Evolutionary conservation across 2,329 filamentous ascomycete genomes (phyloP).

Genomic region (Ascochyta fabae): DNA sequence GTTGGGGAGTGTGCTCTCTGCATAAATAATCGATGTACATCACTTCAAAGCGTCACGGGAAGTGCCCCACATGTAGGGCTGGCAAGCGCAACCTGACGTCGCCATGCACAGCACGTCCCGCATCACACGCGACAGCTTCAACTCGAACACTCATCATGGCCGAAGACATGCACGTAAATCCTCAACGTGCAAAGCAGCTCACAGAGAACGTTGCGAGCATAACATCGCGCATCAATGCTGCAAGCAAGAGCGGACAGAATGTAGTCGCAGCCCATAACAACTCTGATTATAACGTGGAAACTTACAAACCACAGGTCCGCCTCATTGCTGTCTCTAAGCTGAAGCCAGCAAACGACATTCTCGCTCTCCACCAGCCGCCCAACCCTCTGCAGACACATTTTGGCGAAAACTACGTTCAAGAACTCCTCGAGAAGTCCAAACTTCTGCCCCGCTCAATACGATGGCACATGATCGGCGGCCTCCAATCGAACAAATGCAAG

Average conservation of each 20-base stretch:
- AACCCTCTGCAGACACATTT: conserved; percentile 71
- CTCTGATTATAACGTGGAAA: not conserved
- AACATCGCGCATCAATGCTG: conserved; percentile 50
- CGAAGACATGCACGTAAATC: conserved; percentile 50
- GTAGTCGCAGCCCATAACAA: conserved; percentile 22
- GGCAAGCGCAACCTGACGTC: conserved; percentile 29
- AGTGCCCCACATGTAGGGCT: conserved; percentile 17
- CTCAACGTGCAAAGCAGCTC: conserved; percentile 54
- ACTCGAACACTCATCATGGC: conserved; percentile 36
- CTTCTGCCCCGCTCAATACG: conserved; percentile 77
- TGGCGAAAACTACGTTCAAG: conserved; percentile 89
- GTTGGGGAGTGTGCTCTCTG: too few relatives aligned
- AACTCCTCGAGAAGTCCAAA: conserved; percentile 83
- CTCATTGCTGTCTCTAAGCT: conserved; percentile 96
- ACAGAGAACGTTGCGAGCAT: conserved; percentile 54
- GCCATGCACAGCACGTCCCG: conserved; percentile 7
- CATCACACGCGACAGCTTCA: conserved; percentile 18
- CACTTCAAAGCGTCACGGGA: not conserved
- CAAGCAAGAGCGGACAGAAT: conserved; percentile 41
- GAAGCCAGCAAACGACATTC: conserved; percentile 89
- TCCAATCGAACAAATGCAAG: conserved; percentile 95
- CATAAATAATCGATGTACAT: too few relatives aligned
- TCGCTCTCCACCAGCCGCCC: conserved; percentile 73
- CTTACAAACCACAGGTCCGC: conserved; percentile 65
- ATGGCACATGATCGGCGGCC: conserved; percentile 96